A percentile compares a stretch with the other conserved stretches of the same genome.
Evolutionary conservation across 495 filamentous ascomycete genomes (phyloP).

Genomic region (Hypomontagnella monticulosa): DNA sequence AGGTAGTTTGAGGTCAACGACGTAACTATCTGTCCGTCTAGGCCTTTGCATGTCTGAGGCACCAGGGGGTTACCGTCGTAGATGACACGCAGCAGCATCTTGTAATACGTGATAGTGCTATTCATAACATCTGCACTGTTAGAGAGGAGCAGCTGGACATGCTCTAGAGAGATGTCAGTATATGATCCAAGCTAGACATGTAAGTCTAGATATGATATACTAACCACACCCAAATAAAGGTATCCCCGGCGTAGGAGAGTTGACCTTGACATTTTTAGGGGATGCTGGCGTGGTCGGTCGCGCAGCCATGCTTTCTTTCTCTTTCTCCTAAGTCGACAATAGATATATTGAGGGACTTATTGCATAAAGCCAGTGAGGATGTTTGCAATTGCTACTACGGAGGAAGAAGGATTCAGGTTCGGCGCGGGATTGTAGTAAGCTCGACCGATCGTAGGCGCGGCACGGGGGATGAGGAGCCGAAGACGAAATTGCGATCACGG

Average conservation of each 20-base stretch:
- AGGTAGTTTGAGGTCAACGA: slow-evolving; percentile 70
- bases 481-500: not conserved
- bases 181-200: not conserved
- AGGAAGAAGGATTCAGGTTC: not conserved
- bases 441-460: not conserved
- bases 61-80: slow-evolving; percentile 60
- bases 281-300: slow-evolving; percentile 62
- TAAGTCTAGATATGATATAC: slow-evolving; percentile 11
- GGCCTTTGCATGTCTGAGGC: slow-evolving; percentile 59
- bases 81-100: slow-evolving; percentile 60
- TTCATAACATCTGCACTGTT: slow-evolving; percentile 60
- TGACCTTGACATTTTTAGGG: slow-evolving; percentile 62
- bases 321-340: not conserved
- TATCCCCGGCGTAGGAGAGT: slow-evolving; percentile 59
- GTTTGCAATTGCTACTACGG: slow-evolving; percentile 6
- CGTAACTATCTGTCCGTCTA: slow-evolving; percentile 55
- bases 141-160: slow-evolving; percentile 62
- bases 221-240: slow-evolving; percentile 66
- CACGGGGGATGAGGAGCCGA: not conserved
- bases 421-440: not conserved
- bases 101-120: slow-evolving; percentile 63
- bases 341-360: slow-evolving; percentile 1
- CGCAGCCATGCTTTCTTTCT: slow-evolving; percentile 49
- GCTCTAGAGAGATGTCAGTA: slow-evolving; percentile 55
- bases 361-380: not conserved